These are phyloP conservation scores for Didymella segeticola DNA, from an alignment of 2,329 filamentous ascomycete genomes.

Conservation along the genomic window DNA sequence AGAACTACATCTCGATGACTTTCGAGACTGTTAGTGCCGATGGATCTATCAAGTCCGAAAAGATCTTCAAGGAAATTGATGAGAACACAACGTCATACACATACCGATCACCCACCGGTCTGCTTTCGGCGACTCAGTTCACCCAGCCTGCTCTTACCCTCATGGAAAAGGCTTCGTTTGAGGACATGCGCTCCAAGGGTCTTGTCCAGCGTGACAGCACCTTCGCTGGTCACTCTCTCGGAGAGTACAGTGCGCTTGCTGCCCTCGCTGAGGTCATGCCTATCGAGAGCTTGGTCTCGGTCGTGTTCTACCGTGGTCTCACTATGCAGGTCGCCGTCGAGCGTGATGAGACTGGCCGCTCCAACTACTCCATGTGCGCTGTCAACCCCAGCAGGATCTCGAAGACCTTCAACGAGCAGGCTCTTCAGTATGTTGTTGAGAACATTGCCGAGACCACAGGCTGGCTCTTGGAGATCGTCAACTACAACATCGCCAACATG, in stretches of 20 bases:
- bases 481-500: slow-evolving; percentile 80
- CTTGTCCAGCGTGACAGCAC: slow-evolving; percentile 95
- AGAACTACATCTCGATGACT: slow-evolving; percentile 99
- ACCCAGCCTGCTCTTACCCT: slow-evolving; percentile 96
- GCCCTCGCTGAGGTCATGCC: slow-evolving; percentile 98
- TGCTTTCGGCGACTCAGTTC: slow-evolving; percentile 97
- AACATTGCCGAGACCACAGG: slow-evolving; percentile 92
- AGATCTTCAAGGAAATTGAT: slow-evolving; percentile 98
- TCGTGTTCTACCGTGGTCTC: slow-evolving; percentile 98
- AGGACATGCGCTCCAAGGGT: slow-evolving; percentile 98
- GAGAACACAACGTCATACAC: slow-evolving; percentile 96
- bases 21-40: slow-evolving; percentile 97
- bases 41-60: slow-evolving; percentile 94
- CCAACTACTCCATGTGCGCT: slow-evolving; percentile 99
- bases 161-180: slow-evolving; percentile 99
- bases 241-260: slow-evolving; percentile 96
- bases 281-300: slow-evolving; percentile 97
- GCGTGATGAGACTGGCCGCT: slow-evolving; percentile 88
- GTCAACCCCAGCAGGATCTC: slow-evolving; percentile 98
- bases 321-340: slow-evolving; percentile 99
- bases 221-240: slow-evolving; percentile 96
- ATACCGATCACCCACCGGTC: slow-evolving; percentile 91
- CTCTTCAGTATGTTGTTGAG: slow-evolving; percentile 94
- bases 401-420: slow-evolving; percentile 98
- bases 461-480: slow-evolving; percentile 98